Evolutionary conservation across 192 early-diverging fungal genomes (phyloP).

Genomic region (Cetraspora pellucida): DNA sequence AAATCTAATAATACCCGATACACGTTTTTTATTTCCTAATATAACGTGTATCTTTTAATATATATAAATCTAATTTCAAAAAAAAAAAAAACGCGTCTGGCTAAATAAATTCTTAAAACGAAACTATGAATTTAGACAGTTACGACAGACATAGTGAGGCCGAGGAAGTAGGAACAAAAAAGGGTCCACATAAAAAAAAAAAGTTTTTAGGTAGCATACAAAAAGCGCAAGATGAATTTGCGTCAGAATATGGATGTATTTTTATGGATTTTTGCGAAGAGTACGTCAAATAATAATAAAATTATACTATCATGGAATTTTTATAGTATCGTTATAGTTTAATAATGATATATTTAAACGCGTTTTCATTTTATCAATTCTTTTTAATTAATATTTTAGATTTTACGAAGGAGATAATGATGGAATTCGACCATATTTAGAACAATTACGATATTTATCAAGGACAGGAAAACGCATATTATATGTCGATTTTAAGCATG

Average conservation of each 20-base stretch:
- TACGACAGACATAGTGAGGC: background rate
- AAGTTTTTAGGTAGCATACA: background rate
- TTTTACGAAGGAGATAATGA: background rate
- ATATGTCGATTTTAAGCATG: slow-evolving; percentile 75
- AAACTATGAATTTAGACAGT: background rate
- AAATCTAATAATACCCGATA: no score
- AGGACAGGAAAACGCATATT: slow-evolving; percentile 54
- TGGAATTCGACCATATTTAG: background rate
- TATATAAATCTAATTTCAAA: no score
- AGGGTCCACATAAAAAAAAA: background rate
- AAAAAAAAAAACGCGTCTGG: no score
- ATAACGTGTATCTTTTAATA: no score
- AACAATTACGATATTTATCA: background rate
- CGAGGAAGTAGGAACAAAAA: slow-evolving; percentile 3
- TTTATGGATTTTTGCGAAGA: slow-evolving; percentile 16
- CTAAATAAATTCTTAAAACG: background rate
- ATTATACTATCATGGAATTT: no score
- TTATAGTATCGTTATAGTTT: background rate
- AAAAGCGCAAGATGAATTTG: slow-evolving; percentile 19
- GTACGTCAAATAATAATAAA: background rate
- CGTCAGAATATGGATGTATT: background rate
- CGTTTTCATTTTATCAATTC: background rate
- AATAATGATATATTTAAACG: background rate
- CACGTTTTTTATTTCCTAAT: no score
- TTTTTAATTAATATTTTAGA: background rate